A percentile compares a stretch with the other conserved stretches of the same genome.
These are phyloP conservation scores for Geranomyces michiganensis DNA, from an alignment of 192 early-diverging fungal species.

Conservation along the genomic window DNA sequence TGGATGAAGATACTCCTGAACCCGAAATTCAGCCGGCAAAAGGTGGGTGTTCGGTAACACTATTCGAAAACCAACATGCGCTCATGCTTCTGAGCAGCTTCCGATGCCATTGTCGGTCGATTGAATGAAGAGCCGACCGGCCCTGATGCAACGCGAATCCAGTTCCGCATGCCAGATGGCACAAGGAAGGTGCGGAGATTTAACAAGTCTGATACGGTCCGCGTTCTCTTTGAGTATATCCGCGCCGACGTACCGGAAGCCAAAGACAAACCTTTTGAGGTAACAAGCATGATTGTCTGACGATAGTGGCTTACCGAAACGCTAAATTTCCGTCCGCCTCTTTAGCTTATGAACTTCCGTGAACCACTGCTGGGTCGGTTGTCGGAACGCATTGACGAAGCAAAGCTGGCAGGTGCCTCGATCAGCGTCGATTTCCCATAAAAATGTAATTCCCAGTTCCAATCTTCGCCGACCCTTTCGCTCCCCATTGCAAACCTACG, in stretches of 20 bases:
- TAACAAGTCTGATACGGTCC: conserved; percentile 71
- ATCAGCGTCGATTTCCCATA: conserved; percentile 14
- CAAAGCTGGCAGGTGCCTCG: conserved; percentile 40
- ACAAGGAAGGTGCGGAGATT: conserved; percentile 76
- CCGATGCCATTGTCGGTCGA: conserved; percentile 30
- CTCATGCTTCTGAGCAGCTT: conserved; percentile 18
- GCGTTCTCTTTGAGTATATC: conserved; percentile 80
- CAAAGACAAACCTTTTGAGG: conserved; percentile 69
- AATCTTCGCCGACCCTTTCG: too few species aligned
- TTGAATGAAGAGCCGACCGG: conserved; percentile 46
- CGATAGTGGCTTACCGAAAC: not conserved
- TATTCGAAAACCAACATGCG: too few species aligned
- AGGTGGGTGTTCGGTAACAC: too few species aligned
- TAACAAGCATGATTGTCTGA: conserved; percentile 28
- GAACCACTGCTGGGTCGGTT: conserved; percentile 65
- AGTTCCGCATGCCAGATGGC: conserved; percentile 84
- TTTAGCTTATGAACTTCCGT: conserved; percentile 63
- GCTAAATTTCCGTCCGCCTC: conserved; percentile 13
- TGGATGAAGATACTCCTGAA: not conserved
- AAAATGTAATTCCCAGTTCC: too few species aligned
- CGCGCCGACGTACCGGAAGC: conserved; percentile 73
- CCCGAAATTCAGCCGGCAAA: not conserved
- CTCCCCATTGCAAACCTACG: too few species aligned
- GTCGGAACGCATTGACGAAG: conserved; percentile 72
- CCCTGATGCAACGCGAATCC: conserved; percentile 72